phyloP scores from a whole-genome alignment of 805 yeast species.

The Saccharomycopsis oosterbeekiorum region DNA sequence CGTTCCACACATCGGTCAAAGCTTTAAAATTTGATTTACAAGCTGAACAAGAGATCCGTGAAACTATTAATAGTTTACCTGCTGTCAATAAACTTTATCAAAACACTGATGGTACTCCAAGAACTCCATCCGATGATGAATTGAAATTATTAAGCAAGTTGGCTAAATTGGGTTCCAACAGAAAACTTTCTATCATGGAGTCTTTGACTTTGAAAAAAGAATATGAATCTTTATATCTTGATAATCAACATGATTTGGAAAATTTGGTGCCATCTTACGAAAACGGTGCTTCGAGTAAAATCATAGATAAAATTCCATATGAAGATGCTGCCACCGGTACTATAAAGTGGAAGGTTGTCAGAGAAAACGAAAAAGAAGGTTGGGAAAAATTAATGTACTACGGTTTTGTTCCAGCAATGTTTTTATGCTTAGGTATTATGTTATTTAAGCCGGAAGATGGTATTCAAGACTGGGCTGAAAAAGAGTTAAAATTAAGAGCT shows the following conservation, averaged over 20 bases:
- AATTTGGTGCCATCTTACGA: slow-evolving; percentile 40
- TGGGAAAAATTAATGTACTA: slow-evolving; percentile 74
- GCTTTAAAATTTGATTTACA: slow-evolving; percentile 29
- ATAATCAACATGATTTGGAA: slow-evolving; percentile 52
- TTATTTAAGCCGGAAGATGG: slow-evolving; percentile 42
- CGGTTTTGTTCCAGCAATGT: slow-evolving; percentile 61
- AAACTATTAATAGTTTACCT: slow-evolving; percentile 52
- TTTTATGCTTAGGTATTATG: slow-evolving; percentile 42
- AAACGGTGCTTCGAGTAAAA: slow-evolving; percentile 44
- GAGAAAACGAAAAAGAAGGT: slow-evolving; percentile 71
- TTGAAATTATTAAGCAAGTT: slow-evolving; percentile 64
- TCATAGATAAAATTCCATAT: slow-evolving; percentile 76
- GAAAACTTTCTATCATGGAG: slow-evolving; percentile 44
- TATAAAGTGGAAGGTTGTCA: slow-evolving; percentile 66
- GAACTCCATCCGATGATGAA: slow-evolving; percentile 62
- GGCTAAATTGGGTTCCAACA: slow-evolving; percentile 45
- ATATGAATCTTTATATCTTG: slow-evolving; percentile 45
- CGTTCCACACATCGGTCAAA: slow-evolving; percentile 3
- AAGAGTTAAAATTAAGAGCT: slow-evolving; percentile 69
- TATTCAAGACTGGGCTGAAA: slow-evolving; percentile 69
- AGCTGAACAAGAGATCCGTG: slow-evolving; percentile 53
- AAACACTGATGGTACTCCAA: slow-evolving; percentile 66
- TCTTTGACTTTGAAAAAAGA: slow-evolving; percentile 39
- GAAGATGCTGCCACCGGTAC: slow-evolving; percentile 72
- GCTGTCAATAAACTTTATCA: slow-evolving; percentile 57